Evolutionary conservation across 495 filamentous ascomycete genomes (phyloP).

Genomic region (Neurospora sp.): DNA sequence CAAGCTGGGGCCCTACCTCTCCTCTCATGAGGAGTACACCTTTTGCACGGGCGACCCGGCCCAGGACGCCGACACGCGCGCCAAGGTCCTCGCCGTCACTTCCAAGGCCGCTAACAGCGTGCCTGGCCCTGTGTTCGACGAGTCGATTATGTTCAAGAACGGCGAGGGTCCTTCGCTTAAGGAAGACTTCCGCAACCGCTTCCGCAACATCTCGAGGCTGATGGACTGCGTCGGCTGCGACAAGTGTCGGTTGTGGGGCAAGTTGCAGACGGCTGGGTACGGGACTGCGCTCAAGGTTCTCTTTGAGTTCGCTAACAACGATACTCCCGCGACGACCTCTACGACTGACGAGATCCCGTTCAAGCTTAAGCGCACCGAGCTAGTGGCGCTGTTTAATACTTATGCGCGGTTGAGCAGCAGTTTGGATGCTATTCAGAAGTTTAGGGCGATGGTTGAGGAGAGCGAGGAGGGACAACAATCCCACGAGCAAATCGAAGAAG

Average conservation of each 20-base stretch:
- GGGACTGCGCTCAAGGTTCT: slow-evolving; percentile 91
- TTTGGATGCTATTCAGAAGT: slow-evolving; percentile 61
- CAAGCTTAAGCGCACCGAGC: slow-evolving; percentile 71
- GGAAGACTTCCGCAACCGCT: slow-evolving; percentile 95
- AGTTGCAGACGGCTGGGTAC: slow-evolving; percentile 92
- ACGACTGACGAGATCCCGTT: slow-evolving; percentile 38
- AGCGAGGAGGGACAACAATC: slow-evolving; percentile 26
- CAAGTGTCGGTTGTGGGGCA: slow-evolving; percentile 97
- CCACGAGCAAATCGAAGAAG: slow-evolving; percentile 25
- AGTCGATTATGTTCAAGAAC: slow-evolving; percentile 84
- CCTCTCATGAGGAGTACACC: slow-evolving; percentile 51
- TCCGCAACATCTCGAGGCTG: slow-evolving; percentile 87
- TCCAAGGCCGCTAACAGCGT: slow-evolving; percentile 49
- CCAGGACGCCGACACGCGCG: slow-evolving; percentile 70
- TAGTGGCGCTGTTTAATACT: slow-evolving; percentile 91
- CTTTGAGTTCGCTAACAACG: slow-evolving; percentile 84
- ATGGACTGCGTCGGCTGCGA: slow-evolving; percentile 99
- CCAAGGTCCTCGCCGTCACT: slow-evolving; percentile 65
- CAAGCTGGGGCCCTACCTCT: slow-evolving; percentile 78
- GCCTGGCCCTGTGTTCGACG: slow-evolving; percentile 71
- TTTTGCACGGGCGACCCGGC: slow-evolving; percentile 80
- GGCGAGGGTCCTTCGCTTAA: slow-evolving; percentile 64
- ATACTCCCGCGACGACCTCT: slow-evolving; percentile 42
- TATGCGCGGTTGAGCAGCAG: slow-evolving; percentile 76
- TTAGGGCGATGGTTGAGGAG: slow-evolving; percentile 58